Percentiles rank a stretch among this genome's conserved stretches.
phyloP scores from a whole-genome alignment of 345 rosid genomes.

The Citrus maxima region DNA sequence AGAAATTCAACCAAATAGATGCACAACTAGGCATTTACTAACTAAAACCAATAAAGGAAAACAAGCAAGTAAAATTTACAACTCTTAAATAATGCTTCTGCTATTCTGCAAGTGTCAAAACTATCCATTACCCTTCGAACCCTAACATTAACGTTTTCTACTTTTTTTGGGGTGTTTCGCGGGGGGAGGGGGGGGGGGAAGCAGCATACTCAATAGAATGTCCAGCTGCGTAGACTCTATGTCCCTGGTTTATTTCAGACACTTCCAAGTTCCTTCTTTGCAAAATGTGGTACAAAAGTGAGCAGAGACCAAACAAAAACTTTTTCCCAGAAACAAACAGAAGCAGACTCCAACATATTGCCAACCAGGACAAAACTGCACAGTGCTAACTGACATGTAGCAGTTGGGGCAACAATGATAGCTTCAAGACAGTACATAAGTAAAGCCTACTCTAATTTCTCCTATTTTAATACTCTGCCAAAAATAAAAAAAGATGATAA shows the following conservation, averaged over 20 bases:
- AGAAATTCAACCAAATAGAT: background rate
- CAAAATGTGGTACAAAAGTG: background rate
- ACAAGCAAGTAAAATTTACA: background rate
- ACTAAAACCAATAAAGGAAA: background rate
- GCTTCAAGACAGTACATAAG: background rate
- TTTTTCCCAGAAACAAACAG: background rate
- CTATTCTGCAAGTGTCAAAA: background rate
- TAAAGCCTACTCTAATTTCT: background rate
- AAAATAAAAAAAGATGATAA: background rate
- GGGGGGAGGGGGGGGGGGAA: accelerated
- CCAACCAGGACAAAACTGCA: background rate
- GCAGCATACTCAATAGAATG: background rate
- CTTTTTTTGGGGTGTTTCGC: too few relatives aligned
- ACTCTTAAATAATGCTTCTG: background rate
- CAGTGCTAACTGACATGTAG: background rate
- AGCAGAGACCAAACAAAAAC: background rate
- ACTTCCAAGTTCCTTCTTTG: background rate
- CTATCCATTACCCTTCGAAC: background rate
- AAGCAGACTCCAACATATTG: background rate
- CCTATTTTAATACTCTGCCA: background rate
- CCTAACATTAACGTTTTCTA: background rate
- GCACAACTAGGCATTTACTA: background rate
- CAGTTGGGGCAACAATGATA: background rate
- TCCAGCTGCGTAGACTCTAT: background rate
- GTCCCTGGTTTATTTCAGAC: background rate